Base-by-base conservation (phyloP, 257 asterid genomes). In the Catharanthus roseus region DNA sequence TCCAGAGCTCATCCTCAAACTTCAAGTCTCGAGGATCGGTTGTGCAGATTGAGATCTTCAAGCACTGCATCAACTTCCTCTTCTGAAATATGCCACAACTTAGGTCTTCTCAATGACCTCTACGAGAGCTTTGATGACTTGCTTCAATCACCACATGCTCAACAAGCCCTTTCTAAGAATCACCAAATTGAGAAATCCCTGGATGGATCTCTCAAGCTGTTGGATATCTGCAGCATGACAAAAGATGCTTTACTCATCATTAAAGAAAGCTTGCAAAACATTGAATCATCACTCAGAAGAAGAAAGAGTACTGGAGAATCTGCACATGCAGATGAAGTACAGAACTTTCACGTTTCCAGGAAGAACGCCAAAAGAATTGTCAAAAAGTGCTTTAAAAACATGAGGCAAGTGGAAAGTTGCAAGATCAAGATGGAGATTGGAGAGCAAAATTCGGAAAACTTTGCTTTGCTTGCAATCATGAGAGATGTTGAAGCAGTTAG, bases 401-500 rank as follows among this genome's bases (percentile, higher is more conserved):
- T 60, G 65, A 60, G 24, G 0, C 12, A 57, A 57, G 29, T 57
- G n/a, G n/a, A n/a, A n/a, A n/a, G n/a, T n/a, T n/a, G n/a, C n/a
- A n/a, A n/a, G n/a, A n/a, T n/a, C 8, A 38, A 38, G 42, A 38
- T 38, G 65, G 31, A 60, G 42, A 60, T 60, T 8, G 28, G 15
- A 26, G 63, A 19, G 1, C 7, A 56, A 26, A 51, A 51, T 15
- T 34, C 12, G 0, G 58, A 38, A 70, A 5, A 13, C 70, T 10
- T n/a, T n/a, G 49, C 67, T 33, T 34, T 31, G 39, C 67, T 66
- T 1, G 47, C 26, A 0, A 28, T 64, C 51, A 68, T 76, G 4
- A 65, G 64, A 67, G 76, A 75, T 53, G 72, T 76, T 13, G 82
- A 78, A 55, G 60, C 68, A 42, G 44, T 77, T 23, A 72, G 75